Percentiles rank a stretch among this genome's conserved stretches.
Evolutionary conservation across 31 red algal species (phyloP).

Genomic region (Porphyra umbilicalis): DNA sequence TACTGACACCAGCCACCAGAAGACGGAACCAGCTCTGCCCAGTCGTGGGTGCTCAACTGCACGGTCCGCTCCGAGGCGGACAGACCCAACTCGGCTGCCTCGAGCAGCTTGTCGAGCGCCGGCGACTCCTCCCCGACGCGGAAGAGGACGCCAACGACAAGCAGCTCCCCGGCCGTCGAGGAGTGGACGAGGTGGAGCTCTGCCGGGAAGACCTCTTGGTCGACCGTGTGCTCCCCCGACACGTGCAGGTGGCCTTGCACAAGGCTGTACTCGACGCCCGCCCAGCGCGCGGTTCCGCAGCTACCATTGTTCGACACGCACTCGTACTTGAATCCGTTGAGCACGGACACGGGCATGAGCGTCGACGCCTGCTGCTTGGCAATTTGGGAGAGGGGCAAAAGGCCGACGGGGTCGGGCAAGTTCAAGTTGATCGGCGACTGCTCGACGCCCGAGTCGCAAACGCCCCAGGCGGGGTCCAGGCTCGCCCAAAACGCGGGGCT

Average conservation of each 20-base stretch:
- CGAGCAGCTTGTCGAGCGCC: background rate
- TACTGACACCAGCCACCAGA: constrained; percentile 16
- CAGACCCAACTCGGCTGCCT: background rate
- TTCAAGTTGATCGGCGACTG: constrained; percentile 41
- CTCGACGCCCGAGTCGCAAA: constrained; percentile 8
- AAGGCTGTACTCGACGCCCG: constrained; percentile 9
- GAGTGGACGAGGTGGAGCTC: constrained; percentile 41
- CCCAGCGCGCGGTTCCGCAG: constrained; percentile 11
- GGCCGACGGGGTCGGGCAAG: background rate
- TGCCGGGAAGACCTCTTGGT: constrained; percentile 25
- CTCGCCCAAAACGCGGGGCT: constrained; percentile 25
- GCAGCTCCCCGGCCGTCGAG: constrained; percentile 5
- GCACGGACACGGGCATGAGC: background rate
- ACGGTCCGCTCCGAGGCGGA: background rate
- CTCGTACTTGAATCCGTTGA: constrained; percentile 6
- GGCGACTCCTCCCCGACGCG: background rate
- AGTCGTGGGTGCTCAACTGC: background rate
- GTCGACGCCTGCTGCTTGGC: background rate
- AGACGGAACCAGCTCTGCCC: constrained; percentile 11
- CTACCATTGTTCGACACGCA: background rate
- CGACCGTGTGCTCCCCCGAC: constrained; percentile 31
- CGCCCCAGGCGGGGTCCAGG: constrained; percentile 2
- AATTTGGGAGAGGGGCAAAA: background rate
- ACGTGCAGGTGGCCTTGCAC: constrained; percentile 37
- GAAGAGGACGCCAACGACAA: constrained; percentile 27